Percentiles rank a stretch among this genome's conserved stretches.
Evolutionary conservation across 2,329 filamentous ascomycete species (phyloP).

Genomic region (Penicillium janthinellum): DNA sequence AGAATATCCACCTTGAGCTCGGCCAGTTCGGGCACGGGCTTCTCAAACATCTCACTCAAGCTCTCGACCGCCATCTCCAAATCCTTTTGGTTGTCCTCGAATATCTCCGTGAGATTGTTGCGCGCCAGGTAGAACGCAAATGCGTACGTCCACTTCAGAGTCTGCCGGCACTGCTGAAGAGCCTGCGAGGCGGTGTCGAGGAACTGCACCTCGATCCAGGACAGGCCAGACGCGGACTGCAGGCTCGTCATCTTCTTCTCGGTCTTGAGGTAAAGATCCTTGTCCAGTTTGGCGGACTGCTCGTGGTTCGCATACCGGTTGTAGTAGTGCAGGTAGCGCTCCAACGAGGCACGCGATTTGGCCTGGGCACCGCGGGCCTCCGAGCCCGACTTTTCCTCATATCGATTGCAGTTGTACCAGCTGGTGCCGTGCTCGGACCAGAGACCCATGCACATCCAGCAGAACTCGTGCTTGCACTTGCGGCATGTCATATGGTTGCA

Average conservation of each 20-base stretch:
- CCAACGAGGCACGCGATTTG: constrained; percentile 82
- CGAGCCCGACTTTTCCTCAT: constrained; percentile 89
- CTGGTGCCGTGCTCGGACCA: constrained; percentile 99
- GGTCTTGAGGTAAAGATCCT: constrained; percentile 92
- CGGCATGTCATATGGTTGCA: constrained; percentile 98
- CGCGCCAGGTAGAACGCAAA: constrained; percentile 97
- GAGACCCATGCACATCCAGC: constrained; percentile 99
- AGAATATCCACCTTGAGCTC: constrained; percentile 94
- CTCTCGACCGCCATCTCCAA: constrained; percentile 96
- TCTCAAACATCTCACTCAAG: constrained; percentile 99
- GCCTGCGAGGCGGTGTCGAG: constrained; percentile 90
- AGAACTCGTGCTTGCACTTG: constrained; percentile 96
- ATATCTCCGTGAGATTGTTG: constrained; percentile 95
- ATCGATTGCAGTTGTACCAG: constrained; percentile 99
- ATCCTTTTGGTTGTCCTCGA: constrained; percentile 98
- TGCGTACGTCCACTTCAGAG: constrained; percentile 98
- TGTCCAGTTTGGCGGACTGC: constrained; percentile 93
- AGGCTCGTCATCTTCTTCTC: constrained; percentile 99
- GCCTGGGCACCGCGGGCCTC: constrained; percentile 92
- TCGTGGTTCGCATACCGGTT: constrained; percentile 99
- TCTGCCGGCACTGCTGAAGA: constrained; percentile 95
- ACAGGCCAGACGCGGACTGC: constrained; percentile 91
- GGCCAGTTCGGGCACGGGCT: constrained; percentile 82
- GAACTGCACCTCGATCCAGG: constrained; percentile 99
- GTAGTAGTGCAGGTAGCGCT: constrained; percentile 98